Conservation (phyloP, 2,329 filamentous ascomycete genomes). For the Ramularia endophylla region DNA sequence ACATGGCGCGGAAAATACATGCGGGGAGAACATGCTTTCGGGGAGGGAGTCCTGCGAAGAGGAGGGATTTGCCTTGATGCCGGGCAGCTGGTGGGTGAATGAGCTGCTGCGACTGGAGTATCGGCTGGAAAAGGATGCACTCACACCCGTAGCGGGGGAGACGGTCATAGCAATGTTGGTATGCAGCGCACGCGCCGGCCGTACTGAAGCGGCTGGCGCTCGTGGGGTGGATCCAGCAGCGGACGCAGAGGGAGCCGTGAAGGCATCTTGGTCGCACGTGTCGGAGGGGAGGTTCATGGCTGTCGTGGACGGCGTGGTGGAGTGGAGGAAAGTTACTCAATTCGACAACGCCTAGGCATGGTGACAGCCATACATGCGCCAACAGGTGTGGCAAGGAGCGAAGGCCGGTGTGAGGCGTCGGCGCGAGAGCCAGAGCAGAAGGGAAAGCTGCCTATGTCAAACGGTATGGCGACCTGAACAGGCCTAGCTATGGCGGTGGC, state of each 20-base stretch:
- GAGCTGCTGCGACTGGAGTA: constrained; percentile 34
- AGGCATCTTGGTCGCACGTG: constrained; percentile 17
- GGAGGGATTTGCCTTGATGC: constrained; percentile 13
- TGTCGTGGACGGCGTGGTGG: constrained; percentile 13
- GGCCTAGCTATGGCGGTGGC: no score
- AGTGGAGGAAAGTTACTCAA: constrained; percentile 16
- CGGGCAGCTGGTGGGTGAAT: constrained; percentile 24
- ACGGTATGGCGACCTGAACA: no score
- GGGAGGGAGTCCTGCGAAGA: constrained; percentile 18
- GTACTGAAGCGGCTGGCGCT: constrained; percentile 12
- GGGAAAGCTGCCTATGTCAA: no score
- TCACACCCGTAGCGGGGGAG: constrained; percentile 10
- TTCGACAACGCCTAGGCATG: constrained; percentile 19
- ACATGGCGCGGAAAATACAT: constrained; percentile 19
- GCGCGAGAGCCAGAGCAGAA: no score
- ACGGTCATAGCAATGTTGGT: constrained; percentile 13
- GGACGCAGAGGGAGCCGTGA: constrained; percentile 11
- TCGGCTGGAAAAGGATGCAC: constrained; percentile 8
- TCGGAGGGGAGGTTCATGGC: constrained; percentile 21
- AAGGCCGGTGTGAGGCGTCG: no score
- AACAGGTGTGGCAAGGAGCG: no score
- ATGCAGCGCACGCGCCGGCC: constrained; percentile 10
- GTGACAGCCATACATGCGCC: constrained; percentile 6
- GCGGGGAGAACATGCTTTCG: constrained; percentile 20
- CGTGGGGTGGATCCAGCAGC: constrained; percentile 12